Percentiles rank a stretch among this genome's conserved stretches.
Conservation (phyloP, 2,329 filamentous ascomycete genomes). For the Orbilia oligospora region DNA sequence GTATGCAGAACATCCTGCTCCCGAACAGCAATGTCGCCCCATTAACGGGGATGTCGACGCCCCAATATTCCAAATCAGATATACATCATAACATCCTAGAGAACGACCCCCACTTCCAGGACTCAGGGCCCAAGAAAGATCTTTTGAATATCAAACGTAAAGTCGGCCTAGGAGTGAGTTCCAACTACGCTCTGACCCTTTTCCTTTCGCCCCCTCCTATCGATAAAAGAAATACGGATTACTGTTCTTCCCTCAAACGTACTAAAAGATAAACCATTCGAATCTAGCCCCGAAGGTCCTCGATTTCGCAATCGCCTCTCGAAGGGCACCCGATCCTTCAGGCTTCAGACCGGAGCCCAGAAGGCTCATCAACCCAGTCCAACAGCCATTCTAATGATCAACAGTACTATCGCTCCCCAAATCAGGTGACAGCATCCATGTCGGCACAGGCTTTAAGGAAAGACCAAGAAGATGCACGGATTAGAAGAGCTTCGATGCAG, state of each 20-base stretch:
- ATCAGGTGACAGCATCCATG: slow-evolving; percentile 17
- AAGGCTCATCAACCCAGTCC: slow-evolving; percentile 11
- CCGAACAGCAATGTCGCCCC: slow-evolving; percentile 43
- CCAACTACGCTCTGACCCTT: neutral
- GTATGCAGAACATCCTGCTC: slow-evolving; percentile 57
- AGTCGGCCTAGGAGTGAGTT: slow-evolving; percentile 20
- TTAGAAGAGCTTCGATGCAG: slow-evolving; percentile 41
- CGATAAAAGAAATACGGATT: neutral
- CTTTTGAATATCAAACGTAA: slow-evolving; percentile 34
- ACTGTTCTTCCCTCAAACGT: neutral
- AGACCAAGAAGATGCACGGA: slow-evolving; percentile 28
- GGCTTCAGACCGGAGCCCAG: neutral
- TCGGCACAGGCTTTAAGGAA: slow-evolving; percentile 20
- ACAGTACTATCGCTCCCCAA: slow-evolving; percentile 6
- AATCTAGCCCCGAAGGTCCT: slow-evolving; percentile 12
- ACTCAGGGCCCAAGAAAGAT: slow-evolving; percentile 32
- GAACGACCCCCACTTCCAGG: slow-evolving; percentile 42
- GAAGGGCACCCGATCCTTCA: slow-evolving; percentile 29
- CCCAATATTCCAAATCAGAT: slow-evolving; percentile 14
- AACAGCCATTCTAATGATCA: slow-evolving; percentile 25
- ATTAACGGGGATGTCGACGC: slow-evolving; percentile 38
- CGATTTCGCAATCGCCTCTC: neutral
- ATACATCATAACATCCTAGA: slow-evolving; percentile 31
- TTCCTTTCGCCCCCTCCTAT: neutral
- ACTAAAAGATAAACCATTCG: neutral